Base-by-base conservation (phyloP, 495 filamentous ascomycete species). In the Mytilinidion resinicola region DNA sequence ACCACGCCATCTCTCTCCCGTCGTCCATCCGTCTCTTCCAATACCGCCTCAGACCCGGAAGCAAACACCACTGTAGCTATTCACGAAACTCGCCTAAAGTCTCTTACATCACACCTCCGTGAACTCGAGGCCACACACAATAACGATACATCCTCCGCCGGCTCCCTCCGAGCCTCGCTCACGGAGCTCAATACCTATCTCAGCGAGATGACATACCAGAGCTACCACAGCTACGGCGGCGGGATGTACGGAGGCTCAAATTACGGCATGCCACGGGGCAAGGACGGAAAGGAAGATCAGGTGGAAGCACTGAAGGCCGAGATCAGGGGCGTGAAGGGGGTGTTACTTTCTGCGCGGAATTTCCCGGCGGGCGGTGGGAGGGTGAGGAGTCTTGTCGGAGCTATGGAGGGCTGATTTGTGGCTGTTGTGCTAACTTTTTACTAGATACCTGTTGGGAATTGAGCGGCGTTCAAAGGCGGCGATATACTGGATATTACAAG, bases 251-350 rank as follows among this genome's bases (percentile, higher is more conserved):
- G 47, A 54, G 61, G 34, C 15, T 59, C 17, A 14, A 49, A 57
- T 52, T 54, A 53, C 37, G 57, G 60, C 9, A 66, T 68, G 34
- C 53, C 69, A 57, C 69, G 76, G 53, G 74, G 72, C 48, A 76
- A 69, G 34, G 65, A 67, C 52, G 61, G 70, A 33, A 76, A 81
- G 73, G 74, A 91, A 38, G 92, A 96, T 69, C 87, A 85, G 61
- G 85, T 95, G 57, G 79, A 82, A 30, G 82, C 77, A 67, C 81
- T 95, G 14, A 91, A 87, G 73, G 80, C 85, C 20, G 89, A 95
- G 68, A 96, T 98, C 59, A 77, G 90, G 51, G 82, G 89, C 61
- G 83, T 97, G n/a, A 98, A 98, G 77, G 92, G 93, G 15, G 86
- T 91, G 47, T 74, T 98, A 70, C 66, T 98, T 68, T 92, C 85